Percentiles rank a stretch among this genome's conserved stretches.
These are phyloP conservation scores for Shiraia sp. DNA, from an alignment of 2,329 filamentous ascomycete genomes.

Conservation along the genomic window DNA sequence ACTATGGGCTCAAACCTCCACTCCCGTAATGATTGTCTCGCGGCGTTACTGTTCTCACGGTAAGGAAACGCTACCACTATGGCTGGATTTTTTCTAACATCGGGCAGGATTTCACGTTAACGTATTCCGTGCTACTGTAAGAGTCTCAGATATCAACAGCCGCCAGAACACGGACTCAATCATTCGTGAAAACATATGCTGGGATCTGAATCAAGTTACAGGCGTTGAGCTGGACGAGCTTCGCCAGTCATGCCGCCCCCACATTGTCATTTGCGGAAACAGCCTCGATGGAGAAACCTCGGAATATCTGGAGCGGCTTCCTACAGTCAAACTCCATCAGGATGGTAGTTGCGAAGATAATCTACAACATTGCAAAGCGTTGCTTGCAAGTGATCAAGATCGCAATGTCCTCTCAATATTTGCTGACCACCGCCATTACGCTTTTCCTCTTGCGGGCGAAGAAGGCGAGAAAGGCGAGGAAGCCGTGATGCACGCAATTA, in stretches of 20 bases:
- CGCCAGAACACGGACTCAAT: slow-evolving; percentile 1
- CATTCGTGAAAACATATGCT: slow-evolving; percentile 6
- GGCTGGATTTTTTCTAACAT: neutral
- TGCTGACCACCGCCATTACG: slow-evolving; percentile 12
- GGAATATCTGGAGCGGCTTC: slow-evolving; percentile 6
- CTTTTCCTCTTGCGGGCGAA: slow-evolving; percentile 2
- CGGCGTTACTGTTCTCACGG: neutral
- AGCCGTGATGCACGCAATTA: slow-evolving; percentile 1
- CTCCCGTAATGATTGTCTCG: slow-evolving; percentile 1
- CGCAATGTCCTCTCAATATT: slow-evolving; percentile 8
- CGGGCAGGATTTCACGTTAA: neutral
- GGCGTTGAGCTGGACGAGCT: slow-evolving; percentile 2
- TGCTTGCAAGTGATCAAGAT: slow-evolving; percentile 8
- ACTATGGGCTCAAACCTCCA: slow-evolving; percentile 1
- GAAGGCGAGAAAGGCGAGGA: slow-evolving; percentile 3
- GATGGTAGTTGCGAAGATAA: slow-evolving; percentile 1
- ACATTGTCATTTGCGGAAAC: slow-evolving; percentile 5
- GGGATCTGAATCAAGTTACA: slow-evolving; percentile 4
- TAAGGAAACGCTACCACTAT: neutral
- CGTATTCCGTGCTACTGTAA: neutral
- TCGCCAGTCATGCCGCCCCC: slow-evolving; percentile 4
- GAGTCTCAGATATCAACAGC: neutral
- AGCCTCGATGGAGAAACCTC: slow-evolving; percentile 6
- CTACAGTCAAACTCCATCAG: slow-evolving; percentile 1
- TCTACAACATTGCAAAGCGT: slow-evolving; percentile 2